Base-by-base conservation (phyloP, 768 basidiomycete genomes). In the Tylopilus subfusipes region DNA sequence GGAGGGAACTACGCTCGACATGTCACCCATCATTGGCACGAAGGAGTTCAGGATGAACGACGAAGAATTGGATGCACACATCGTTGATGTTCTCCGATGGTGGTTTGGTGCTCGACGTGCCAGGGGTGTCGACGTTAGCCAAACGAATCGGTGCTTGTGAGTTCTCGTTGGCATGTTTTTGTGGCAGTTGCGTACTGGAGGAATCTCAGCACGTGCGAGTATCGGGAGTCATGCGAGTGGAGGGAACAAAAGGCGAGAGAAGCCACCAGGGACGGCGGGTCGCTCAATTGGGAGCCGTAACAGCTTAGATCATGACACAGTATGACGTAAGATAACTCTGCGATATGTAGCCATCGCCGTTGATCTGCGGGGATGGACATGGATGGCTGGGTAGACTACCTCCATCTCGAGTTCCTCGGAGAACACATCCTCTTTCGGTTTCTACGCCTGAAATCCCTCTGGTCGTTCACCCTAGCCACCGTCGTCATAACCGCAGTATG, bases 221-320 rank as follows among this genome's bases (percentile, higher is more conserved):
- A 91, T 64, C 71, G 72, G 30, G 71, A 77, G 3, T 84, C 81
- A 13, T 94, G 92, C 63, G 92, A 94, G 72, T 94, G 91, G 91
- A 76, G 90, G 57, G 75, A 73, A 44, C 52, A 59, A 42, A 77
- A 75, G 57, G 83, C 82, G 22, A 59, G 68, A 53, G 82, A 82
- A 45, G 53, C 58, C n/a, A n/a, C n/a, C n/a, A n/a, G n/a, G n/a
- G 25, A 50, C 21, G 3, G 19, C 16, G 16, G 38, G n/a, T 43
- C 29, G 14, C 11, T 29, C 25, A 45, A 39, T 16, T 29, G 52
- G 13, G 31, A 40, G 31, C 43, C 24, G 27, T 14, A 4, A 30
- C 16, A 34, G 33, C 34, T 36, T 38, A 38, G 38, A 38, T 38
- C 4, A n/a, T n/a, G n/a, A n/a, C n/a, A 38, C 38, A 13, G 45